Evolutionary conservation across 208 protist genomes (phyloP), one percentile per base, ranked within the genome.

Genomic region (Trypanosoma boissoni): DNA sequence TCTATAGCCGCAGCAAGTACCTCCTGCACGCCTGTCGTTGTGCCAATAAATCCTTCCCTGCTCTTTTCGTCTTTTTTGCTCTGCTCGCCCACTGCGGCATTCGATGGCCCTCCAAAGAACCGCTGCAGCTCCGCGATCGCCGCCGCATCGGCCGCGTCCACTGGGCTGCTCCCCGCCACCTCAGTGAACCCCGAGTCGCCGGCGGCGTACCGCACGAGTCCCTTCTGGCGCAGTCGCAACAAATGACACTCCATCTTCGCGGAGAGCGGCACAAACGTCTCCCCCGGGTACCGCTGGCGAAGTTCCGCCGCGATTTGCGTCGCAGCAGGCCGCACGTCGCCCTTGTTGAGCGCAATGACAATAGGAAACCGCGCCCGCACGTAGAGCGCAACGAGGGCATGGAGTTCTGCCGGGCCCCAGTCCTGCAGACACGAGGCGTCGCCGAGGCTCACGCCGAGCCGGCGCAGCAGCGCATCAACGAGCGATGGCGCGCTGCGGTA

Each of bases 281-380:
- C 88, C 28, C 77, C 21, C 14, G 90, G 88, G 62, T 93, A 94
- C 1, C 53, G 64, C 29, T 37, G 29, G 20, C 68, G 76, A 39
- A 96, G 61, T 36, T 67, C 24, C 0, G 26, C 56, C n/a, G 68
- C 69, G 39, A 93, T 45, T 21, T 37, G 59, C 31, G 28, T 46
- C 8, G 51, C 42, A 18, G 86, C 83, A 31, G 76, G 58, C 10
- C 77, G 66, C 26, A 91, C 41, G 67, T 98, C 94, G 5, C 74
- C 70, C 78, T 98, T 98, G 72, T 98, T 98, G 26, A 97, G 75
- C 29, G 91, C 91, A 20, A 97, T 60, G 5, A 96, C 76, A 60
- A 97, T 88, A 5, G 92, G 92, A 56, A 97, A 98, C 26, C 95
- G 85, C 27, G 89, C 45, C 12, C 72, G 83, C 39, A 97, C 76